These are phyloP conservation scores for Ogataea philodendri DNA, from an alignment of 805 yeast species.

Conservation along the genomic window DNA sequence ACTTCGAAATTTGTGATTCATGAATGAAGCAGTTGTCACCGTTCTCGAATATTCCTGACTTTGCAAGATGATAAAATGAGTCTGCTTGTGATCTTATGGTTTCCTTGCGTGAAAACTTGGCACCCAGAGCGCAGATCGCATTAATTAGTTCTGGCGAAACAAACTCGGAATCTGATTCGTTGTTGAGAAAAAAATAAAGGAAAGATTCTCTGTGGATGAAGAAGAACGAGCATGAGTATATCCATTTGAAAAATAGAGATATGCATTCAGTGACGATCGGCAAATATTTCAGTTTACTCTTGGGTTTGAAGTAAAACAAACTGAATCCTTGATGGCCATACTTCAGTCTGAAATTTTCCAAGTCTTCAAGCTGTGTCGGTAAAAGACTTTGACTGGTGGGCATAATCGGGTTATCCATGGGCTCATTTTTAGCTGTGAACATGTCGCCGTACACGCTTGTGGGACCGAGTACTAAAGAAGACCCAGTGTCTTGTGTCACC, in stretches of 20 bases:
- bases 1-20: conserved; percentile 47
- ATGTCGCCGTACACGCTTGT: conserved; percentile 16
- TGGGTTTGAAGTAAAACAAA: conserved; percentile 13
- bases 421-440: background rate
- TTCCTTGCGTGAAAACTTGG: conserved; percentile 45
- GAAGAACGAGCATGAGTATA: conserved; percentile 57
- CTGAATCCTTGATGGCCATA: conserved; percentile 11
- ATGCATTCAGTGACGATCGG: conserved; percentile 12
- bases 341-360: conserved; percentile 9
- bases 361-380: conserved; percentile 6
- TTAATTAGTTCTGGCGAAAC: conserved; percentile 52
- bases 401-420: background rate
- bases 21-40: conserved; percentile 34
- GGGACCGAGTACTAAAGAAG: conserved; percentile 13
- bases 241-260: conserved; percentile 47
- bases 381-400: conserved; percentile 3
- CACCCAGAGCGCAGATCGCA: conserved; percentile 58
- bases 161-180: conserved; percentile 47
- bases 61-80: conserved; percentile 48
- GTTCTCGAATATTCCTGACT: conserved; percentile 35
- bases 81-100: conserved; percentile 42
- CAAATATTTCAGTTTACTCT: conserved; percentile 2
- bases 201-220: conserved; percentile 63
- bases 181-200: conserved; percentile 54
- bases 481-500: conserved; percentile 12